Base-by-base conservation (phyloP, 371 early-diverging fungal genomes). In the Mortierella sp. region DNA sequence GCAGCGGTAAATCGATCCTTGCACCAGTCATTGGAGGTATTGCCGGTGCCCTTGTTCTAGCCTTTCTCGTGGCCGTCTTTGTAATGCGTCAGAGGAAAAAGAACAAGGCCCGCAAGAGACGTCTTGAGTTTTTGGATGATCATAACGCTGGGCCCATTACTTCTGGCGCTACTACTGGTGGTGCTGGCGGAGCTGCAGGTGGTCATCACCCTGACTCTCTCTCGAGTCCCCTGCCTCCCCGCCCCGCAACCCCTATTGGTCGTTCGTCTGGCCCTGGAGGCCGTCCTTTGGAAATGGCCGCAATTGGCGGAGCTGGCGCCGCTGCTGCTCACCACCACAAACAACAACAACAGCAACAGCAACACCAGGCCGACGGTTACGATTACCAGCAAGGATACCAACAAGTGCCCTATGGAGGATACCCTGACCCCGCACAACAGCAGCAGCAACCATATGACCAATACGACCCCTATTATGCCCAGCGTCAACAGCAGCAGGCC, bases 381-480 rank as follows among this genome's bases (percentile, higher is more conserved):
- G 77, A 82, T 43, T 77, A 82, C 60, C 82, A 77, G 54, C 77
- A 71, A 44, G 77, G 77, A 4, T 82, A 82, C 58, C 82, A 82
- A 58, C 81, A 76, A 56, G 74, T 71, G 24, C 63, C 74, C 54
- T 77, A 75, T 46, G 71, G 75, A 24, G 77, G 80, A 70, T 71
- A 76, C 70, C 27, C 71, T 4, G 72, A 77, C 24, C 79, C 74
- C n/a, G 11, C 55, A 46, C 70, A 75, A 27, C 72, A 76, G 29
- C 51, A 70, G 21, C 65, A 75, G 54, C 70, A 68, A 21, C 32
- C 46, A 21, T 63, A 76, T 16, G 70, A 76, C 41, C 68, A 55
- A 55, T 55, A 55, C 71, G 78, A 82, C 71, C 82, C 82, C 41
- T 82, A 82, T 72, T 82, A 82, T 71, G 82, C 77, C 38, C 82